Conservation (phyloP, 768 basidiomycete genomes). For the Podaxis carcinomalis region DNA sequence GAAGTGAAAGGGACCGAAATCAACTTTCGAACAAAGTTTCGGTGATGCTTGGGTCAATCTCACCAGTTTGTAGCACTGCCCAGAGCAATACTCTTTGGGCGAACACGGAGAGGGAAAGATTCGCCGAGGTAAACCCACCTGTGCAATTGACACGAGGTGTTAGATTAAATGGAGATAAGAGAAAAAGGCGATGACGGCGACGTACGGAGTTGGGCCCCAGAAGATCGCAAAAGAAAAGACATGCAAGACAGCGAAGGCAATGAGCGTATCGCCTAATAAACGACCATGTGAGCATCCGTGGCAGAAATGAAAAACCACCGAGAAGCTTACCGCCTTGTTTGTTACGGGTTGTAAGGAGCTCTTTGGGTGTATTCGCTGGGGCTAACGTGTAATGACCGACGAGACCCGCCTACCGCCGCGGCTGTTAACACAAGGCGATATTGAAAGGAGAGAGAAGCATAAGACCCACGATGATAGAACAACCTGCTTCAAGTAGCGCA, state of each 20-base stretch:
- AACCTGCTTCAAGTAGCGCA: conserved; percentile 53
- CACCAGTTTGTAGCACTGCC: conserved; percentile 50
- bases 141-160: not conserved
- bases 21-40: not conserved
- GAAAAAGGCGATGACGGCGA: not conserved
- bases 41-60: not conserved
- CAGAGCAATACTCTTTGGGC: conserved; percentile 75
- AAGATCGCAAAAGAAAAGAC: conserved; percentile 69
- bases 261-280: conserved; percentile 51
- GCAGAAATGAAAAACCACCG: not conserved
- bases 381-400: conserved; percentile 70
- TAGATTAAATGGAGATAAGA: not conserved
- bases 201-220: conserved; percentile 69
- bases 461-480: conserved; percentile 52
- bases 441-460: too few relatives aligned
- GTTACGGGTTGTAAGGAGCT: conserved; percentile 50
- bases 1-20: not conserved
- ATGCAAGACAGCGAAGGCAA: conserved; percentile 76
- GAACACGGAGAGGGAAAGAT: conserved; percentile 77
- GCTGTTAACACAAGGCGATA: not conserved
- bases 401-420: conserved; percentile 49
- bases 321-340: conserved; percentile 39
- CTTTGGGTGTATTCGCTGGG: conserved; percentile 40
- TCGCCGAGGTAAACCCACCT: conserved; percentile 73
- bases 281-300: not conserved